These are phyloP conservation scores for Alternaria alternata DNA, from an alignment of 2,329 filamentous ascomycete genomes.

Conservation along the genomic window DNA sequence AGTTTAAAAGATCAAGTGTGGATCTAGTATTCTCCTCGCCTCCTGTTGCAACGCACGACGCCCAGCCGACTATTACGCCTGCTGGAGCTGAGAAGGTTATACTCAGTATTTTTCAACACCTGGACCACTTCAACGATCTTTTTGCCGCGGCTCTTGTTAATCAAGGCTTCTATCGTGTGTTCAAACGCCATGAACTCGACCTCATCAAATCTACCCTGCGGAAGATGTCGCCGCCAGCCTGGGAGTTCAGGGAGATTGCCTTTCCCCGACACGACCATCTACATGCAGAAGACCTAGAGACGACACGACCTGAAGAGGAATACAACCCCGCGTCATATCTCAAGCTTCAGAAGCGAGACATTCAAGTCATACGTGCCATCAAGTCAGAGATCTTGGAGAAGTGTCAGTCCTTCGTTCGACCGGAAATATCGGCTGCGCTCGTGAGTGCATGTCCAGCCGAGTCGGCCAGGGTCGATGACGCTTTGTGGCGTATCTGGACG, in stretches of 20 bases:
- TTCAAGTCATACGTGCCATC: slow-evolving; percentile 62
- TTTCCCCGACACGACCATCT: slow-evolving; percentile 58
- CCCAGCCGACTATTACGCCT: slow-evolving; percentile 50
- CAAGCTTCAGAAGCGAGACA: slow-evolving; percentile 60
- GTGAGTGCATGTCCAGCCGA: slow-evolving; percentile 56
- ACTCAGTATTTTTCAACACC: slow-evolving; percentile 59
- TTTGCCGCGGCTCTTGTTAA: slow-evolving; percentile 64
- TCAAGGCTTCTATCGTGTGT: slow-evolving; percentile 64
- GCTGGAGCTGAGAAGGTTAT: slow-evolving; percentile 60
- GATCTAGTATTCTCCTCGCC: slow-evolving; percentile 33
- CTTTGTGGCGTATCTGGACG: slow-evolving; percentile 71
- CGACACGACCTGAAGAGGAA: slow-evolving; percentile 58
- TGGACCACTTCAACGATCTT: slow-evolving; percentile 62
- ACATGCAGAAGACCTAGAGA: slow-evolving; percentile 52
- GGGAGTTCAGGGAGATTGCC: slow-evolving; percentile 67
- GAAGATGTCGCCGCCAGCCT: slow-evolving; percentile 65
- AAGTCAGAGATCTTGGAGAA: slow-evolving; percentile 65
- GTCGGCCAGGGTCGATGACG: slow-evolving; percentile 65
- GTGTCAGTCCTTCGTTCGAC: slow-evolving; percentile 63
- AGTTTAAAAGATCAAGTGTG: slow-evolving; percentile 30
- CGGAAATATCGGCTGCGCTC: slow-evolving; percentile 64
- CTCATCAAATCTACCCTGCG: slow-evolving; percentile 61
- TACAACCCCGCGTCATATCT: slow-evolving; percentile 64
- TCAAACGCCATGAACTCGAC: slow-evolving; percentile 64
- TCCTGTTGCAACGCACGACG: slow-evolving; percentile 23